Base-by-base conservation (phyloP, 495 filamentous ascomycete genomes). In the Penicillium subrubescens region DNA sequence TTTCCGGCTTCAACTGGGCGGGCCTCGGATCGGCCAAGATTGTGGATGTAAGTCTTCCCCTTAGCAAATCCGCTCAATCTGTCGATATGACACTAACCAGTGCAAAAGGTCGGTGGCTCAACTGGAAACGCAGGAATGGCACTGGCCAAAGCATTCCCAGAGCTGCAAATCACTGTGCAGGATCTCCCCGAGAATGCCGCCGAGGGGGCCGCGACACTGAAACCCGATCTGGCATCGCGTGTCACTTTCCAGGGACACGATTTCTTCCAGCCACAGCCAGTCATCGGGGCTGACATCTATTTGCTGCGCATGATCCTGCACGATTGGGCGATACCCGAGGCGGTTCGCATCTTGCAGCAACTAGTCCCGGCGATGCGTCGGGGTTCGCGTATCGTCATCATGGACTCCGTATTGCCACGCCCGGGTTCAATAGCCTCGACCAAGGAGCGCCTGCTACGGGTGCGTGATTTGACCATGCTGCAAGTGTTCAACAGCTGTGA, bases 221-320 rank as follows among this genome's bases (percentile, higher is more conserved):
- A 44, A 15, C n/a, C 41, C 6, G 17, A 44, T 19, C 41, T 44
- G 41, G n/a, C 41, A 12, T 59, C 61, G 25, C 76, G 83, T 2
- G 72, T 87, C 50, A 61, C 66, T 0, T 86, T 82, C 66, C 64
- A 75, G 51, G 75, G 69, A 19, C 80, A 87, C 48, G 77, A 85
- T 59, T 82, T 88, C 63, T 82, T 84, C 71, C 56, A 76, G 33
- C 66, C 71, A 5, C 83, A 88, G 66, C 75, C 81, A 0, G 67
- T 82, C 8, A 60, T 66, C n/a, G 68, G 70, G 15, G 86, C 85
- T 6, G 82, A 86, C 50, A 76, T 83, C 14, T 88, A 87, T 63
- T 75, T 88, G 41, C 67, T 86, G 31, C 81, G 85, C 29, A 72
- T 77, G 59, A 78, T 87, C 25, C 63, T 88, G n/a, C 85, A 88